Evolutionary conservation across 1,284 basidiomycete species (phyloP), one percentile per base, ranked within the genome.

Genomic region (Ganoderma meredithae): DNA sequence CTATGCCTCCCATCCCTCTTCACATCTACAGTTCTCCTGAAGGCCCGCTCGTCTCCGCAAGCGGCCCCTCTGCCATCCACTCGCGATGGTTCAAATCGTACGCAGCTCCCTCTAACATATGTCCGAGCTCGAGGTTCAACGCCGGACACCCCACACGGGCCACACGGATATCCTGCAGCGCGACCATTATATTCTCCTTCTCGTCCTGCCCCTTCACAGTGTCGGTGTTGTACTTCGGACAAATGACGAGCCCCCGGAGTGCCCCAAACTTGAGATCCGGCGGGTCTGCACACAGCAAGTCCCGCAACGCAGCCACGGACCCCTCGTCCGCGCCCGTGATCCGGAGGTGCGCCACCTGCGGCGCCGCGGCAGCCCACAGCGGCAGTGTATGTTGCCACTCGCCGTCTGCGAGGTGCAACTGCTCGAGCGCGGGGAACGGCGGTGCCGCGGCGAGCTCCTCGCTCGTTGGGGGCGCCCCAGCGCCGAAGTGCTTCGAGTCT

Each of bases 371-470:
- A 6, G 62, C 64, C 69, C 69, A 71, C 3, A 68, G 49, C 4
- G 62, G 53, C 17, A 71, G 60, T 39, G 64, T 63, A 13, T 13
- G 49, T 15, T 52, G 36, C 63, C 66, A 68, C 19, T 63, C 19
- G 22, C 40, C 61, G 64, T 68, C 53, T 4, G 66, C 64, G 58
- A 71, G 53, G 31, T 68, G 62, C n/a, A 71, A 64, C 31, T 56
- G 53, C 39, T 59, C 56, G 22, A 71, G 67, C 1, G 60, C 61
- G 7, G 69, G 69, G 47, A 71, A 71, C 3, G 56, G 41, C 13
- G 69, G 64, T 8, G 53, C 39, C 10, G 62, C 62, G 4, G 56
- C 52, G 33, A 63, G 58, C 3, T 36, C 49, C 0, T 41, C 47
- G 9, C 40, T 13, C 39, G 62, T 62, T 3, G 68, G 65, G 15